A percentile compares a stretch with the other conserved stretches of the same genome.
Evolutionary conservation across 495 filamentous ascomycete species (phyloP).

Genomic region (Echria macrotheca): DNA sequence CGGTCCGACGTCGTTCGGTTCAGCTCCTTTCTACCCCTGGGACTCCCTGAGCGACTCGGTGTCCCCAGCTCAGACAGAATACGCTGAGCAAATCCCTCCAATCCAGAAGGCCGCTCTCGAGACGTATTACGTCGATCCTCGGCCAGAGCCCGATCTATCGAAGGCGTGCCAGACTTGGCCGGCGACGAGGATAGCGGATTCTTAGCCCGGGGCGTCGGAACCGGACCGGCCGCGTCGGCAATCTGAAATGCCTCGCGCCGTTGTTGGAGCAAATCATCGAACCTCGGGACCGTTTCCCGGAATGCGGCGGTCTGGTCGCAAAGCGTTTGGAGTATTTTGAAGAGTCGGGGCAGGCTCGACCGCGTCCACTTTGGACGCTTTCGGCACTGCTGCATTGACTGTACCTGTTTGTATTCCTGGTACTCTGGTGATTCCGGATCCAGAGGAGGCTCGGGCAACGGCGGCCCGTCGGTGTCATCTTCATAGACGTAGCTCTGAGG

Average conservation of each 20-base stretch:
- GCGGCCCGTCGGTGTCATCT: constrained; percentile 32
- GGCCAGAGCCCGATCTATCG: constrained; percentile 25
- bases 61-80: constrained; percentile 49
- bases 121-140: constrained; percentile 36
- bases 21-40: constrained; percentile 41
- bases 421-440: constrained; percentile 34
- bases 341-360: constrained; percentile 42
- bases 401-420: constrained; percentile 39
- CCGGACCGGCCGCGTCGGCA: constrained; percentile 33
- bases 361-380: constrained; percentile 45
- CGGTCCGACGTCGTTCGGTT: constrained; percentile 24
- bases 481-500: constrained; percentile 55
- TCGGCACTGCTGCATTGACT: constrained; percentile 42
- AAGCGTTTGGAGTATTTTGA: constrained; percentile 50
- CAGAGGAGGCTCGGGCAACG: constrained; percentile 20
- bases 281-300: constrained; percentile 64
- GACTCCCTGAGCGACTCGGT: constrained; percentile 45
- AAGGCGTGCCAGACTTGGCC: constrained; percentile 18
- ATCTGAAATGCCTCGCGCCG: constrained; percentile 63
- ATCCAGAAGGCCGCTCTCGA: constrained; percentile 40
- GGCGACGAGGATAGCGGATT: constrained; percentile 15
- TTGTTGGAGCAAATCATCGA: constrained; percentile 69
- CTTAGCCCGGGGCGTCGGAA: constrained; percentile 21
- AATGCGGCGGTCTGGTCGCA: constrained; percentile 61
- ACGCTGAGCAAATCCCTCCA: constrained; percentile 53